These are phyloP conservation scores for Kwoniella heveanensis DNA, from an alignment of 768 basidiomycete genomes.

Conservation along the genomic window DNA sequence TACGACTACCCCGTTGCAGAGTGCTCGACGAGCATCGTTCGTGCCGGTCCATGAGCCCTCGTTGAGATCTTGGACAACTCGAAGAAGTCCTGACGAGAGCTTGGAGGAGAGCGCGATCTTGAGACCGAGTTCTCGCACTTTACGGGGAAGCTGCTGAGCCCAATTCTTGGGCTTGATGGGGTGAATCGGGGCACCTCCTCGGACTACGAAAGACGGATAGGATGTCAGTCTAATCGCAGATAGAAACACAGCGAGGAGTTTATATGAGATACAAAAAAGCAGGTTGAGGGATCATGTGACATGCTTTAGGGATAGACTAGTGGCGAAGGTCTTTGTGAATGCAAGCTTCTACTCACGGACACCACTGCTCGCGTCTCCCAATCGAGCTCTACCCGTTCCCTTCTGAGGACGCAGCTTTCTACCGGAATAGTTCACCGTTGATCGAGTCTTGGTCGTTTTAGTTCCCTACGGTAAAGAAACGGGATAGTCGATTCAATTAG, in stretches of 20 bases:
- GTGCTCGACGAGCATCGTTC: slow-evolving; percentile 68
- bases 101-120: slow-evolving; percentile 83
- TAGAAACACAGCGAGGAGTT: too few relatives aligned
- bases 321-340: too few relatives aligned
- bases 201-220: too few relatives aligned
- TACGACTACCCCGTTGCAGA: slow-evolving; percentile 57
- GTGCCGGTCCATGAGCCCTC: slow-evolving; percentile 49
- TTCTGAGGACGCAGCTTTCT: slow-evolving; percentile 89
- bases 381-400: slow-evolving; percentile 82
- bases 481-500: slow-evolving; percentile 1
- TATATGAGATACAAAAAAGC: too few relatives aligned
- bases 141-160: slow-evolving; percentile 85
- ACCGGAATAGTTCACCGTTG: slow-evolving; percentile 85
- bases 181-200: slow-evolving; percentile 89
- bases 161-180: slow-evolving; percentile 91
- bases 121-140: slow-evolving; percentile 91
- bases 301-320: too few relatives aligned
- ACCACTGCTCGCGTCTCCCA: slow-evolving; percentile 73
- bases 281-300: too few relatives aligned
- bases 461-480: slow-evolving; percentile 62
- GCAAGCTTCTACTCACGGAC: slow-evolving; percentile 49
- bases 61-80: slow-evolving; percentile 63
- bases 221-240: too few relatives aligned
- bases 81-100: slow-evolving; percentile 71
- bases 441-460: slow-evolving; percentile 86